Evolutionary conservation across 108 stramenopile species (phyloP), one percentile per base, ranked within the genome.

Genomic region (Cyclostephanos tholiformis): DNA sequence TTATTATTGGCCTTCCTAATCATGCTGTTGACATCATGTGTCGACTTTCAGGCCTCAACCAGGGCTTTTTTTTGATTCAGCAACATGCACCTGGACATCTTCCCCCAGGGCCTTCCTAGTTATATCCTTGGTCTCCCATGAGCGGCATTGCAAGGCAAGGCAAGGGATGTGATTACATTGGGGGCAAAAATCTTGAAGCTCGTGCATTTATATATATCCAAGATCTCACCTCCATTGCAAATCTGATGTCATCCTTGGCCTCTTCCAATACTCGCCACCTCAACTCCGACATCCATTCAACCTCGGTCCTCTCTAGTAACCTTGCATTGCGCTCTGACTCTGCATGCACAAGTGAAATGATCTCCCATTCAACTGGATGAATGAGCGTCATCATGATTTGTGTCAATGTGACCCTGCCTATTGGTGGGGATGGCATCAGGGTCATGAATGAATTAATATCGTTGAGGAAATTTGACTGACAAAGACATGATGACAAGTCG

Each of bases 401-500:
- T 61, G 78, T 46, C n/a, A 78, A 30, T 25, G 76, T 41, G 38
- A 73, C 58, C 49, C 48, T 19, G 58, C 69, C 79, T 44, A 27
- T 10, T 3, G 48, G 10, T 12, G 57, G 30, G 4, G 27, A 5
- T 2, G 17, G 1, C 14, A 32, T 35, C 19, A 30, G 1, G 8
- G 46, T 27, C 41, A 2, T 17, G 7, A 27, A 13, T 6, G 14
- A 4, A 19, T 73, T 62, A 20, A 84, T 39, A 2, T 58, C 76
- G 58, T 77, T 65, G 9, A 84, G 74, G 53, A 67, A 76, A 74
- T 14, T 67, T 48, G 35, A 76, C 66, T 22, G 46, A 52, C 4
- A 75, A 51, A 1, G 80, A 51, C 23, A 67, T 60, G 30, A 84
- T 64, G 27, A 76, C 71, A 6, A 84, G 71, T 22, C 74, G 65